Evolutionary conservation across 495 filamentous ascomycete species (phyloP), one percentile per base, ranked within the genome.

Genomic region (Cudoniella acicularis): DNA sequence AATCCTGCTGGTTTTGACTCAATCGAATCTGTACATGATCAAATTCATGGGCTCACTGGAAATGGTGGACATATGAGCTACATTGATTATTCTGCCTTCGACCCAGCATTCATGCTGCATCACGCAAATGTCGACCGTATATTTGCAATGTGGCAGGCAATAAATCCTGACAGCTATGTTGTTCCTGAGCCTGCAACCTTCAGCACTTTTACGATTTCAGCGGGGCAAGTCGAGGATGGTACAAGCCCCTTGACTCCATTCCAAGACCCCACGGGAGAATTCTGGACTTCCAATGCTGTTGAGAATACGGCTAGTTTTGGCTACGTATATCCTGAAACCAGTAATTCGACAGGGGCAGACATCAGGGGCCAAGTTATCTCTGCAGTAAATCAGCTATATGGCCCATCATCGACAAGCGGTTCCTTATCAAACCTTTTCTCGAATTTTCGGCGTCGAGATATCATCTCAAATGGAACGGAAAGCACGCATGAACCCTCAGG

Each of bases 71-170:
- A 90, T 64, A 87, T 91, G 85, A 73, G 76, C 1, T 78, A 78
- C 59, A 75, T 87, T 23, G 79, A 80, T 0, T 88, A 83, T 60
- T 84, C 89, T 3, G 81, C 82, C 16, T 91, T 88, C 61, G 89
- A 91, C 64, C 88, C 89, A 0, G 74, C 88, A 41, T 92, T 92
- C 71, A 88, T 82, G 70, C 71, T 91, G 2, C 88, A 91, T 52
- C 76, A 81, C 54, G 69, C 75, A 41, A 86, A 83, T 59, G 76
- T 90, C 17, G 89, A 92, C 63, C 79, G 89, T 2, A 69, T 83
- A 47, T 84, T 87, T 61, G 80, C 88, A 6, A 81, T 91, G 49
- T 92, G 87, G 87, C 87, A 92, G 70, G 74, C 77, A 0, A 63
- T 89, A 11, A 77, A 90, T 58, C 86, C 85, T 2, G 64, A 81